phyloP scores from a whole-genome alignment of 192 early-diverging fungal genomes.

The Rhizophagus prolifer region DNA sequence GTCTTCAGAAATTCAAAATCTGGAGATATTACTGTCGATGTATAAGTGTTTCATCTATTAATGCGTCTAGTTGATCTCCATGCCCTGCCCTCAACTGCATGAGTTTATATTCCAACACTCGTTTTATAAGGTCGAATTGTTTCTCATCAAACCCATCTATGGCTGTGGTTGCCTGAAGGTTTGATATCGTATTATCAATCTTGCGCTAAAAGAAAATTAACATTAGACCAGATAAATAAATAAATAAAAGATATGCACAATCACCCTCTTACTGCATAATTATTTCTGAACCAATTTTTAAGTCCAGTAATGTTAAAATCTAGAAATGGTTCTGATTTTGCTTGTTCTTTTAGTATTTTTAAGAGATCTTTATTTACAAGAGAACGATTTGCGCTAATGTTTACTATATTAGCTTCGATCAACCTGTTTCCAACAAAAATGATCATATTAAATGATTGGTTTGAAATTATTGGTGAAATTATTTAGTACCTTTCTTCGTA shows the following conservation, averaged over 20 bases:
- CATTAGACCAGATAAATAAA: neutral
- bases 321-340: neutral
- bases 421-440: neutral
- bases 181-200: neutral
- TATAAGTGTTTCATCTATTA: slow-evolving; percentile 19
- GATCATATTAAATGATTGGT: neutral
- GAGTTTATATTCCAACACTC: slow-evolving; percentile 3
- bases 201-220: slow-evolving; percentile 7
- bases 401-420: neutral
- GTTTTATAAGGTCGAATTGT: neutral
- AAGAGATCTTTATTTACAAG: no score
- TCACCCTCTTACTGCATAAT: neutral
- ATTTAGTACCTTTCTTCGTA: neutral
- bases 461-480: neutral
- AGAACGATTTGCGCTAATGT: neutral
- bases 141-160: neutral
- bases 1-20: slow-evolving; percentile 8
- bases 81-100: slow-evolving; percentile 4
- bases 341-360: no score
- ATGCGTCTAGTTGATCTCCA: slow-evolving; percentile 1
- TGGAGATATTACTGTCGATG: neutral
- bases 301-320: neutral
- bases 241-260: slow-evolving; percentile 13
- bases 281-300: neutral
- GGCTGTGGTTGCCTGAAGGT: neutral